These are phyloP conservation scores for Pestalotiopsis sp. DNA, from an alignment of 2,329 filamentous ascomycete genomes.

Conservation along the genomic window DNA sequence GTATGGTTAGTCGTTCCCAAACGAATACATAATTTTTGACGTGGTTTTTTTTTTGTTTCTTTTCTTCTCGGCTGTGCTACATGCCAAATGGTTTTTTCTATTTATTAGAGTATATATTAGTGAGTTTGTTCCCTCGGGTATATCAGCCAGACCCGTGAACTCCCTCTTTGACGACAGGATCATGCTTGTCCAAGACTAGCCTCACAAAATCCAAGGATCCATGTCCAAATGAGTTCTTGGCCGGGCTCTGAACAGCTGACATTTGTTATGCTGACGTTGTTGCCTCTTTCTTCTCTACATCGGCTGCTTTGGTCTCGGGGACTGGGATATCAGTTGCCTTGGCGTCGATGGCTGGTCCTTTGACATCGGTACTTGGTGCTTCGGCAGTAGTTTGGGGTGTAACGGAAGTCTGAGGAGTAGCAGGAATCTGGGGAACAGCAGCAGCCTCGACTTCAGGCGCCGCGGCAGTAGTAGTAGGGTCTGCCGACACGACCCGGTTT, in stretches of 20 bases:
- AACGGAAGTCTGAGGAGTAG: not conserved
- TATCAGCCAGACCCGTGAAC: too few relatives aligned
- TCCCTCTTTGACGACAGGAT: too few relatives aligned
- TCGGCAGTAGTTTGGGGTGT: not conserved
- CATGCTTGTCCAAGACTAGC: not conserved
- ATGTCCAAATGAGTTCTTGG: not conserved
- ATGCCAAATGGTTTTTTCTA: too few relatives aligned
- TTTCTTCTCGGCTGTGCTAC: too few relatives aligned
- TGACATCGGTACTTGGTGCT: too few relatives aligned
- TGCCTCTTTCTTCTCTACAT: not conserved
- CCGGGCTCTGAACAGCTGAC: not conserved
- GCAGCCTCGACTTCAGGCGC: not conserved
- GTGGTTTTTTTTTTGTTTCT: too few relatives aligned
- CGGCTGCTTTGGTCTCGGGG: not conserved
- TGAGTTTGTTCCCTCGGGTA: too few relatives aligned
- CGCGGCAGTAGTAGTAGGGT: not conserved
- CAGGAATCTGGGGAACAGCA: not conserved
- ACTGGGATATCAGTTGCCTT: not conserved
- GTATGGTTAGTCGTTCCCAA: too few relatives aligned
- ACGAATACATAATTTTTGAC: too few relatives aligned
- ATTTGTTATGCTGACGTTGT: not conserved
- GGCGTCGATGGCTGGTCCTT: too few relatives aligned
- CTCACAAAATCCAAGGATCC: not conserved
- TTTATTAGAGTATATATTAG: too few relatives aligned
- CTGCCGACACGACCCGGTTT: conserved; percentile 11